A percentile compares a stretch with the other conserved stretches of the same genome.
Evolutionary conservation across 148 eudicot genomes (phyloP).

Genomic region (Polygonum aviculare): DNA sequence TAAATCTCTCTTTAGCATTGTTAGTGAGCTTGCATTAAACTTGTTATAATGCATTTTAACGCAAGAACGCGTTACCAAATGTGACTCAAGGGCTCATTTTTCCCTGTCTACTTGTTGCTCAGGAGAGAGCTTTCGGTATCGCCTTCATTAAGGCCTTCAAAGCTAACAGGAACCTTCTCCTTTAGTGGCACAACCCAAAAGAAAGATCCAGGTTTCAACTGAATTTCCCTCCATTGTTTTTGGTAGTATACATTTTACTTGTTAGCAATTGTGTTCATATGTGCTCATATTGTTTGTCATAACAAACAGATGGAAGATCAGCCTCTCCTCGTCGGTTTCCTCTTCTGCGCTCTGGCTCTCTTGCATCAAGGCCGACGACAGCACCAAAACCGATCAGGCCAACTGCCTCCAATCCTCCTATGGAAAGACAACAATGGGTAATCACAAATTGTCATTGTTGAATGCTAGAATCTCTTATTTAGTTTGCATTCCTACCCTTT

Average conservation of each 20-base stretch:
- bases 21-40: not conserved
- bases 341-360: conserved; percentile 66
- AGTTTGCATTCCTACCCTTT: not conserved
- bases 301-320: conserved; percentile 48
- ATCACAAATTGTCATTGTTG: not conserved
- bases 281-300: not conserved
- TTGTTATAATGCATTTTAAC: not conserved
- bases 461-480: not conserved
- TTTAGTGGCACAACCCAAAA: conserved; percentile 30
- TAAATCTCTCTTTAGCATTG: not conserved
- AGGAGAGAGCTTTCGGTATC: conserved; percentile 67
- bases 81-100: not conserved
- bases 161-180: conserved; percentile 42
- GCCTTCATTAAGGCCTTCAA: conserved; percentile 48
- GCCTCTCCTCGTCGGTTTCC: conserved; percentile 78
- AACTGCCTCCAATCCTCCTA: conserved; percentile 37
- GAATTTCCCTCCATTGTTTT: not conserved
- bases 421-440: conserved; percentile 48
- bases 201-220: conserved; percentile 51
- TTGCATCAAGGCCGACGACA: conserved; percentile 53
- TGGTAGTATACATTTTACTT: not conserved
- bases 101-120: not conserved
- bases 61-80: no score
- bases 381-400: conserved; percentile 36
- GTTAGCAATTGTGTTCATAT: not conserved